Evolutionary conservation across 768 basidiomycete species (phyloP), one percentile per base, ranked within the genome.

Genomic region (Pilatotrama ljubarskyi): DNA sequence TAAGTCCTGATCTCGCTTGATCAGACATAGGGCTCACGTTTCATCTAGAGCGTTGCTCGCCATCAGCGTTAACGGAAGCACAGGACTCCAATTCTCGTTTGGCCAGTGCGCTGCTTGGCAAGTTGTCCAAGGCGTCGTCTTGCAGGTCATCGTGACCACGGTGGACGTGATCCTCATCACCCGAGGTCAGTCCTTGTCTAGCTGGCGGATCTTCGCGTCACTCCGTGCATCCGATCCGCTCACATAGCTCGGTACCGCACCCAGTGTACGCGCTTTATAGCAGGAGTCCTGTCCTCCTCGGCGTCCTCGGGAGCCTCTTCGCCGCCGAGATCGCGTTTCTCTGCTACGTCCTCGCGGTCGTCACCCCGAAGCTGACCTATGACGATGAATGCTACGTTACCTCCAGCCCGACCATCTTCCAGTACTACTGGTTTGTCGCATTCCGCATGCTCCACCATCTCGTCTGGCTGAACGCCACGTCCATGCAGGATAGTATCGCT

Each of bases 131-230:
- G 69, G 59, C 1, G 44, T 62, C 2, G 43, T 66, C 2, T 43
- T 69, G 13, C 69, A 70, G 29, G 18, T 68, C 11, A 64, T 69
- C 44, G 57, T 70, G 47, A 65, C 69, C 2, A 64, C 64, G 2
- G 69, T 70, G 6, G 69, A 70, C 41, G 58, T 65, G 40, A 66
- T 70, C 32, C 65, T 70, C 22, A 61, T 70, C 14, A 64, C 61
- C 6, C 68, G 69, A 13, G 67, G 69, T 69, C 24, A 22, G 68
- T 46, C 7, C 17, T 17, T 10, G 15, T 20, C 26, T 18, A 14
- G 7, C 36, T 37, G 36, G 20, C 20, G 22, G 17, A 36, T 51
- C 7, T 40, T 5, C 38, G 14, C 6, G 14, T 6, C n/a, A 14
- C 5, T 40, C 38, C 14, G 5, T 40, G 38, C 8, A 7, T 18